These are phyloP conservation scores for Verticillium klebahnii DNA, from an alignment of 2,329 filamentous ascomycete species.

Conservation along the genomic window DNA sequence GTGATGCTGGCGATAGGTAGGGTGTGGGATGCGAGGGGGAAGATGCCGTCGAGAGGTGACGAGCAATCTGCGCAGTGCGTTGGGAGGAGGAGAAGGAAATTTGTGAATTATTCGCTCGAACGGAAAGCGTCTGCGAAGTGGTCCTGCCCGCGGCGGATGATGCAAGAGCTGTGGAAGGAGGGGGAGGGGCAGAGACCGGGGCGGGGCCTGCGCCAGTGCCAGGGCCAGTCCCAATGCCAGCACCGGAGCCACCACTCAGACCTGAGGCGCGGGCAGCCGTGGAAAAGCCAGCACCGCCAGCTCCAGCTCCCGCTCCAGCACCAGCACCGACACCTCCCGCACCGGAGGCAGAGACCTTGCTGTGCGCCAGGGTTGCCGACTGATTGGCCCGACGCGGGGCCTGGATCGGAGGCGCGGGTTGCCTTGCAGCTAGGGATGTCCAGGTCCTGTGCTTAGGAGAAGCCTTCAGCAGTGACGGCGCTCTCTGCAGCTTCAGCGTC, in stretches of 20 bases:
- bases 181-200: constrained; percentile 22
- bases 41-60: constrained; percentile 42
- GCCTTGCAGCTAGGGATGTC: neutral
- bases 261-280: neutral
- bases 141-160: constrained; percentile 14
- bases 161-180: constrained; percentile 21
- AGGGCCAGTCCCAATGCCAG: neutral
- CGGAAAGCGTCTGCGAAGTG: constrained; percentile 11
- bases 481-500: constrained; percentile 1
- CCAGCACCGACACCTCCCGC: neutral
- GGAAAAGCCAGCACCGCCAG: neutral
- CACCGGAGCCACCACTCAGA: neutral
- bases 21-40: constrained; percentile 16
- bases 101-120: constrained; percentile 22
- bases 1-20: constrained; percentile 15
- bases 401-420: constrained; percentile 9
- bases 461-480: neutral
- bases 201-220: constrained; percentile 6
- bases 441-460: neutral
- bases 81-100: constrained; percentile 47
- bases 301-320: neutral
- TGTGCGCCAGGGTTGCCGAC: constrained; percentile 19
- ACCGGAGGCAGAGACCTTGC: constrained; percentile 4
- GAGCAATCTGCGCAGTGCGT: constrained; percentile 50
- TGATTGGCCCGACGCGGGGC: constrained; percentile 22